Conservation (phyloP, 208 protist genomes). For the Leishmania lainsoni region DNA sequence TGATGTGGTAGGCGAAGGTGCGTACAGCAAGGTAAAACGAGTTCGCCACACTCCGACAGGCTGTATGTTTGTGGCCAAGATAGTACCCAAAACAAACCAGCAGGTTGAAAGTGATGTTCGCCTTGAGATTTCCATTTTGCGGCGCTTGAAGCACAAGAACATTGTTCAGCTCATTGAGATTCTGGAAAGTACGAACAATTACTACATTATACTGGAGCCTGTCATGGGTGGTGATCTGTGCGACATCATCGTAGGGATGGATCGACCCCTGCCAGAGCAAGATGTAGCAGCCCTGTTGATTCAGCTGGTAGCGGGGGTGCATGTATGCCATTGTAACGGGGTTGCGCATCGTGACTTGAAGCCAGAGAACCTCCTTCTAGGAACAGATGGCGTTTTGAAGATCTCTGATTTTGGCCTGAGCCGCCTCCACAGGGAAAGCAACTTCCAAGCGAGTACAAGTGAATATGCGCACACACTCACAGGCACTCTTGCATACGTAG, state of each 20-base stretch:
- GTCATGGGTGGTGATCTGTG: conserved; percentile 87
- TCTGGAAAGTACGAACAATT: conserved; percentile 81
- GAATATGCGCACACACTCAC: conserved; percentile 80
- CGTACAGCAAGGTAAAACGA: conserved; percentile 85
- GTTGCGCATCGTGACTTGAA: conserved; percentile 95
- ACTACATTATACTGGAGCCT: conserved; percentile 90
- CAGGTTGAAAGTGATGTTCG: conserved; percentile 73
- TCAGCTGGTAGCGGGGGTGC: conserved; percentile 75
- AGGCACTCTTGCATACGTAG: conserved; percentile 82
- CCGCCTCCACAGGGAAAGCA: conserved; percentile 75
- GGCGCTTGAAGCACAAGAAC: conserved; percentile 75
- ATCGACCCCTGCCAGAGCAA: conserved; percentile 56
- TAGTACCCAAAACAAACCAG: conserved; percentile 74
- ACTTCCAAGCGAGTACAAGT: conserved; percentile 54
- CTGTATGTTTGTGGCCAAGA: conserved; percentile 79
- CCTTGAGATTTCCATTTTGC: conserved; percentile 83
- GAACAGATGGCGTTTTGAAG: conserved; percentile 68
- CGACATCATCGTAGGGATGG: conserved; percentile 66
- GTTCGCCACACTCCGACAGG: conserved; percentile 72
- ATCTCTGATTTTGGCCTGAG: conserved; percentile 91
- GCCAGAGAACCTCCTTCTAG: conserved; percentile 94
- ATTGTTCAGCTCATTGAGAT: conserved; percentile 89
- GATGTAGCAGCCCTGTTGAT: conserved; percentile 68
- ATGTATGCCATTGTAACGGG: conserved; percentile 75
- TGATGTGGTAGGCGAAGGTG: conserved; percentile 72